Conservation (phyloP, 768 basidiomycete genomes). For the Termitomyces sp. region DNA sequence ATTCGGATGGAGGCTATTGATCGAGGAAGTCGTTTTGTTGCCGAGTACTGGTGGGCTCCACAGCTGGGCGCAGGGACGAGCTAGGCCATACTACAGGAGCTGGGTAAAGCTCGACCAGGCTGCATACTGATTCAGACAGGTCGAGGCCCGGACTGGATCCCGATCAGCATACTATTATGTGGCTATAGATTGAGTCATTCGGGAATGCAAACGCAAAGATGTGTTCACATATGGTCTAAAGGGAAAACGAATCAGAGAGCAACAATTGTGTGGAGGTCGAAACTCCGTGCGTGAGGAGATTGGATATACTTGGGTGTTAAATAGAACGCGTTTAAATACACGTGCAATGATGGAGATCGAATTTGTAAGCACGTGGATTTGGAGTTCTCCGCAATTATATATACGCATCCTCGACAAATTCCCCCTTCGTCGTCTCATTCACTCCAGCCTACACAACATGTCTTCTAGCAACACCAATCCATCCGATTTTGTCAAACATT, state of each 20-base stretch:
- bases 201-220: neutral
- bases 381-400: slow-evolving; percentile 14
- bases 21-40: slow-evolving; percentile 1
- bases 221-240: neutral
- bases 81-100: neutral
- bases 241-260: neutral
- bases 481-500: slow-evolving; percentile 33
- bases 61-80: neutral
- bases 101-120: neutral
- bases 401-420: slow-evolving; percentile 15
- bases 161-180: too few species aligned
- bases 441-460: slow-evolving; percentile 12
- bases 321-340: neutral
- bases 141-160: neutral
- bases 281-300: neutral
- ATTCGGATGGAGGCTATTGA: neutral
- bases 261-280: neutral
- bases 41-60: neutral
- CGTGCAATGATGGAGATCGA: neutral
- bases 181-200: neutral
- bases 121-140: neutral
- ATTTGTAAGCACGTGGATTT: slow-evolving; percentile 12
- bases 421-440: slow-evolving; percentile 16
- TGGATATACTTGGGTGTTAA: too few species aligned
- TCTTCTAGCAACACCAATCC: slow-evolving; percentile 22